These are phyloP conservation scores for Kockiozyma suomiensis DNA, from an alignment of 805 yeast species.

Conservation along the genomic window DNA sequence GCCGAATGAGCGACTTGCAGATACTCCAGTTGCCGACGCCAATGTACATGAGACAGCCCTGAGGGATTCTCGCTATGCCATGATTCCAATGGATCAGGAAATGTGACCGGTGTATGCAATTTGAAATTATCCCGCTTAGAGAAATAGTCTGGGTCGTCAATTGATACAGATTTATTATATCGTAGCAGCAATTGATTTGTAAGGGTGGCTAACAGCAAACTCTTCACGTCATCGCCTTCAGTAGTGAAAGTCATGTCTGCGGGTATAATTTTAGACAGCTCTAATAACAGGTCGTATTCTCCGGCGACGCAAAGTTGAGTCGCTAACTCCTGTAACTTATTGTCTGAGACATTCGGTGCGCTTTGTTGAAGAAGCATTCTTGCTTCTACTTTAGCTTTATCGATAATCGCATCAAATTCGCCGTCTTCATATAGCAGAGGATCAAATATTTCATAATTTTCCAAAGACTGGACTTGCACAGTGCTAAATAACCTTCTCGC, in stretches of 20 bases:
- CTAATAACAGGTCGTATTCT: neutral
- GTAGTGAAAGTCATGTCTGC: neutral
- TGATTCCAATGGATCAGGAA: neutral
- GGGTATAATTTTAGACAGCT: neutral
- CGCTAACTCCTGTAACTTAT: neutral
- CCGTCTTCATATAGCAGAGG: neutral
- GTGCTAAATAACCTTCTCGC: neutral
- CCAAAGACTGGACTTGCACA: neutral
- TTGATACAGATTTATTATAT: neutral
- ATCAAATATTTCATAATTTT: neutral
- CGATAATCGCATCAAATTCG: neutral
- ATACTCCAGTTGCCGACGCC: slow-evolving; percentile 41
- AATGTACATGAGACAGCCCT: slow-evolving; percentile 35
- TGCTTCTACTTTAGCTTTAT: neutral
- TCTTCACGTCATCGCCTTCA: slow-evolving; percentile 13
- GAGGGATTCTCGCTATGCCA: neutral
- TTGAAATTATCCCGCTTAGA: neutral
- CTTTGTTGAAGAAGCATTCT: neutral
- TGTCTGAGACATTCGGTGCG: neutral
- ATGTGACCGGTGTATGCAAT: neutral
- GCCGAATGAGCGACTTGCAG: slow-evolving; percentile 36
- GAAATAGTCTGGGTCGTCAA: neutral
- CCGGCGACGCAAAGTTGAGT: slow-evolving; percentile 9
- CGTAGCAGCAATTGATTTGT: slow-evolving; percentile 12
- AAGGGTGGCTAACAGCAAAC: slow-evolving; percentile 11